Conservation (phyloP, 805 yeast genomes). For the Candida lessepsii region DNA sequence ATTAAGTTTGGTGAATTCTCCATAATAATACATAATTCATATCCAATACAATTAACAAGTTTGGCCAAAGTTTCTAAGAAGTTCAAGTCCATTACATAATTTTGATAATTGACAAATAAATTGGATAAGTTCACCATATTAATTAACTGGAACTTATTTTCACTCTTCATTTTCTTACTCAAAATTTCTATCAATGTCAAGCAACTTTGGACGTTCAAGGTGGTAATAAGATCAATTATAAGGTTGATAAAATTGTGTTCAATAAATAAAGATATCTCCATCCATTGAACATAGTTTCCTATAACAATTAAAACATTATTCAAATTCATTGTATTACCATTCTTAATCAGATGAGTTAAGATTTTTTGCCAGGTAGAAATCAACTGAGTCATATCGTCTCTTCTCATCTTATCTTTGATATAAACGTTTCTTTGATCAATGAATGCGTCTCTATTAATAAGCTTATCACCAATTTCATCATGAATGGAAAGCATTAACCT, state of each 20-base stretch:
- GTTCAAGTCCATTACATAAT: constrained; percentile 51
- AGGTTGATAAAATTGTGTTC: constrained; percentile 55
- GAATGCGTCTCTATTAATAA: constrained; percentile 67
- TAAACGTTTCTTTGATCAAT: constrained; percentile 62
- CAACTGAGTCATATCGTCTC: constrained; percentile 66
- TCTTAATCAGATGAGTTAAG: constrained; percentile 30
- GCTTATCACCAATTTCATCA: constrained; percentile 89
- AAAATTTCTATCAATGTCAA: constrained; percentile 61
- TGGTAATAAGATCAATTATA: constrained; percentile 10
- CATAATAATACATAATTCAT: constrained; percentile 69
- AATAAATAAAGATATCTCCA: constrained; percentile 74
- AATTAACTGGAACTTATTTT: constrained; percentile 66
- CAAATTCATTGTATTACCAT: constrained; percentile 36
- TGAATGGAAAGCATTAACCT: constrained; percentile 76
- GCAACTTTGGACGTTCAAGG: constrained; percentile 46
- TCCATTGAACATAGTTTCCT: constrained; percentile 92
- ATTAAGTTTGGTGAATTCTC: constrained; percentile 48
- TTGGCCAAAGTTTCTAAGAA: constrained; percentile 76
- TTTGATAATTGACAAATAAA: constrained; percentile 38
- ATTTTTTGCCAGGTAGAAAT: constrained; percentile 67
- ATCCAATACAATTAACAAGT: constrained; percentile 68
- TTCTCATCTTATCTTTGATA: constrained; percentile 81
- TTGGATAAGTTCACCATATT: constrained; percentile 65
- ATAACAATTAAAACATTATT: constrained; percentile 61
- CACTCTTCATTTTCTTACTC: constrained; percentile 75